A percentile compares a stretch with the other conserved stretches of the same genome.
Evolutionary conservation across 805 yeast genomes (phyloP).

Genomic region (Citeromyces matritensis): DNA sequence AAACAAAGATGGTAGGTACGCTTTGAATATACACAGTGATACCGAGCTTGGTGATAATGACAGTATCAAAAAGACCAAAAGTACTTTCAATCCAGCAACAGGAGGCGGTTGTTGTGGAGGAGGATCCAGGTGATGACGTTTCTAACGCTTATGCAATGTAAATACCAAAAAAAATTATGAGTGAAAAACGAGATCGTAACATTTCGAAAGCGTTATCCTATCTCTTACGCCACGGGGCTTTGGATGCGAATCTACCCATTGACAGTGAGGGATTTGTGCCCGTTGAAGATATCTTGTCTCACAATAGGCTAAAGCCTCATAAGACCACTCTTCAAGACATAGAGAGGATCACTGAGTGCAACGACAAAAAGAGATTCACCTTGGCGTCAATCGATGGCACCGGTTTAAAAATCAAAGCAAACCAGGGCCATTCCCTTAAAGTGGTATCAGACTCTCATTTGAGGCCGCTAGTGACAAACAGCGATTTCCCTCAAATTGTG

Average conservation of each 20-base stretch:
- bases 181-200: constrained; percentile 23
- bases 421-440: constrained; percentile 78
- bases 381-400: constrained; percentile 17
- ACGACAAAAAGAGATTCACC: constrained; percentile 61
- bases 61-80: constrained; percentile 38
- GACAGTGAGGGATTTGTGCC: constrained; percentile 54
- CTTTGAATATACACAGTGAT: constrained; percentile 58
- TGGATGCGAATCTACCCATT: constrained; percentile 46
- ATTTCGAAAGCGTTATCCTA: constrained; percentile 68
- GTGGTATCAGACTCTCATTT: constrained; percentile 26
- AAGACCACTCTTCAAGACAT: constrained; percentile 44
- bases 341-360: constrained; percentile 38
- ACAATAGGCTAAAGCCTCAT: constrained; percentile 41
- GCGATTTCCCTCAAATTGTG: constrained; percentile 32
- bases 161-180: not conserved
- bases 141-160: not conserved
- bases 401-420: constrained; percentile 51
- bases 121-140: constrained; percentile 8
- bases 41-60: constrained; percentile 92
- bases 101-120: constrained; percentile 49
- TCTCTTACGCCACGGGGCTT: constrained; percentile 78
- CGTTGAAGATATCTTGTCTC: constrained; percentile 34
- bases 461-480: constrained; percentile 14
- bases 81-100: constrained; percentile 23
- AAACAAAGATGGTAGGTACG: constrained; percentile 25